phyloP scores from a whole-genome alignment of 2,329 filamentous ascomycete genomes.

The Cryphonectria japonica region DNA sequence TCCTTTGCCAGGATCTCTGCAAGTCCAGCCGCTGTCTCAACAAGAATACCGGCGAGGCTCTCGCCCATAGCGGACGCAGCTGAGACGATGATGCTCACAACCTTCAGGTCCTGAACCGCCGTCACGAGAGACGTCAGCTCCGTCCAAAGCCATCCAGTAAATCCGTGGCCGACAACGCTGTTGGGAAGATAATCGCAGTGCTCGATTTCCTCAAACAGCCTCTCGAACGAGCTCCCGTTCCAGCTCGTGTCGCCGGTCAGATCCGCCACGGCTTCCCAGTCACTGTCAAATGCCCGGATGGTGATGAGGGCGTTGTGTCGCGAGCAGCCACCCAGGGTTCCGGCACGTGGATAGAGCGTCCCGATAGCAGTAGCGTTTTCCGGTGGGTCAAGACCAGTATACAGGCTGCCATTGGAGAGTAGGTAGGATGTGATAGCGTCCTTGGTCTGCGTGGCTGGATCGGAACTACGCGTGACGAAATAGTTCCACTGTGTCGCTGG shows the following conservation, averaged over 20 bases:
- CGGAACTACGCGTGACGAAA: conserved; percentile 64
- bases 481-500: conserved; percentile 63
- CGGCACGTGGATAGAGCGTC: conserved; percentile 61
- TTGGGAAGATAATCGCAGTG: conserved; percentile 49
- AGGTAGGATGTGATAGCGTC: conserved; percentile 64
- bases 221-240: conserved; percentile 51
- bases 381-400: conserved; percentile 58
- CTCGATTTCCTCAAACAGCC: conserved; percentile 53
- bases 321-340: conserved; percentile 60
- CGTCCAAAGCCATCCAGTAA: conserved; percentile 59
- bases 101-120: conserved; percentile 54
- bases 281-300: conserved; percentile 55
- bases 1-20: conserved; percentile 57
- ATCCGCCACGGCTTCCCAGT: conserved; percentile 56
- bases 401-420: conserved; percentile 53
- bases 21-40: conserved; percentile 46
- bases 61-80: conserved; percentile 57
- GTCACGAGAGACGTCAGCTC: conserved; percentile 54
- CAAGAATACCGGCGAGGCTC: conserved; percentile 32
- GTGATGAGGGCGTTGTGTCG: conserved; percentile 59
- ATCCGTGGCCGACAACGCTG: conserved; percentile 54
- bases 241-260: conserved; percentile 61
- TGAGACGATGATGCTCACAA: conserved; percentile 55
- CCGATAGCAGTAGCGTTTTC: conserved; percentile 55
- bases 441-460: conserved; percentile 54